These are phyloP conservation scores for Aristolochia fimbriata DNA, from an alignment of 164 flowering plant genomes.

Conservation along the genomic window DNA sequence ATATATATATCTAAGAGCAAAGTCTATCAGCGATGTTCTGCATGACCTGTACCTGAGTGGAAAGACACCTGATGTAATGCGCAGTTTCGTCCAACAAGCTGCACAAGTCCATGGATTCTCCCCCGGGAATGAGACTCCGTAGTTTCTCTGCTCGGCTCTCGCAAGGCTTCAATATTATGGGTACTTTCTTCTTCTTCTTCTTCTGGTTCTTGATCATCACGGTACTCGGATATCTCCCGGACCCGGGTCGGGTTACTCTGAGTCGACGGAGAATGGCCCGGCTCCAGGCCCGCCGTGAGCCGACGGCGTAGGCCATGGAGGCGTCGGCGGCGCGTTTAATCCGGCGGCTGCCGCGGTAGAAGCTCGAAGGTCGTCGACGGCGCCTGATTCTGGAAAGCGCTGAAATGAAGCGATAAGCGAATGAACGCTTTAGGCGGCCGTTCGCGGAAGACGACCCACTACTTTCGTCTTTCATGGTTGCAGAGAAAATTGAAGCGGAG, in stretches of 20 bases:
- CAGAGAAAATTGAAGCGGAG: background rate
- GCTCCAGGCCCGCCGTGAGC: conserved; percentile 37
- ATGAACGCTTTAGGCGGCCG: conserved; percentile 14
- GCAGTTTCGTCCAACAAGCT: conserved; percentile 49
- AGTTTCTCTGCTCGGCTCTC: conserved; percentile 18
- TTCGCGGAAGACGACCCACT: conserved; percentile 1
- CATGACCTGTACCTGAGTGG: conserved; percentile 52
- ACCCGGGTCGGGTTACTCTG: conserved; percentile 8
- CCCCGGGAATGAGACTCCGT: conserved; percentile 46
- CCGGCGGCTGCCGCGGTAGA: conserved; percentile 9
- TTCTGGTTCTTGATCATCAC: background rate
- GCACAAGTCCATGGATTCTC: conserved; percentile 37
- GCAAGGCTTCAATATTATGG: background rate
- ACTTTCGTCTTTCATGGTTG: background rate
- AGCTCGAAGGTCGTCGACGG: background rate
- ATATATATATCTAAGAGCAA: background rate
- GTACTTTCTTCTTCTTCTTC: background rate
- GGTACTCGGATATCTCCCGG: too few relatives aligned
- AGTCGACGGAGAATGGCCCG: conserved; percentile 30
- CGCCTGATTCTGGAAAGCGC: conserved; percentile 17
- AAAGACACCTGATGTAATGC: conserved; percentile 43
- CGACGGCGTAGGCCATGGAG: conserved; percentile 41
- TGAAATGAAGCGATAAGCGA: conserved; percentile 25
- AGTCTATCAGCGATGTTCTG: conserved; percentile 24
- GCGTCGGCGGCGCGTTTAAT: conserved; percentile 36